These are phyloP conservation scores for Termitomyces sp. DNA, from an alignment of 768 basidiomycete genomes.

Conservation along the genomic window DNA sequence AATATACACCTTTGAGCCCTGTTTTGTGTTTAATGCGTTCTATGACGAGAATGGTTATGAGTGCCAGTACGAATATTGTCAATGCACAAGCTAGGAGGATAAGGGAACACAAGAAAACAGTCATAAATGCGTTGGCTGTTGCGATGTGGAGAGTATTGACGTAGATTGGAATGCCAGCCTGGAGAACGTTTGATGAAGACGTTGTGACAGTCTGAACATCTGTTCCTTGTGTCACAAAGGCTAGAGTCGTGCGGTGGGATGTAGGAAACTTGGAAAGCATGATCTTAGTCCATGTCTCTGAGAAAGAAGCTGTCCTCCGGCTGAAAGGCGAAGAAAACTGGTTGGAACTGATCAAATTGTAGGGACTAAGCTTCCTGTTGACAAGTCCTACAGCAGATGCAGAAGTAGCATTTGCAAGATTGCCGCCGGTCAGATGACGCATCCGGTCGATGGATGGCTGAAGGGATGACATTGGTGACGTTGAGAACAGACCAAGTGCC, in stretches of 20 bases:
- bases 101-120: constrained; percentile 71
- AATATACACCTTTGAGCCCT: constrained; percentile 29
- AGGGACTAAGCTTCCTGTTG: constrained; percentile 78
- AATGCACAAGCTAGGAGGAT: constrained; percentile 59
- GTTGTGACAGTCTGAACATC: constrained; percentile 63
- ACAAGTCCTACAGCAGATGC: constrained; percentile 68
- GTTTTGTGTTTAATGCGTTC: constrained; percentile 12
- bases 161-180: constrained; percentile 80
- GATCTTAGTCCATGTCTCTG: background rate
- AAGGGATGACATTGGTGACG: constrained; percentile 48
- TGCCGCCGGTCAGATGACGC: constrained; percentile 79
- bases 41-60: constrained; percentile 32
- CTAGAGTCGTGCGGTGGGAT: constrained; percentile 1
- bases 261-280: background rate
- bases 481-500: constrained; percentile 71
- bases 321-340: background rate
- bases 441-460: constrained; percentile 77
- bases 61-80: constrained; percentile 46
- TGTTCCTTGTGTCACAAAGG: constrained; percentile 19
- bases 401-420: constrained; percentile 51
- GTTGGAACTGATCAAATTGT: constrained; percentile 33
- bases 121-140: constrained; percentile 87
- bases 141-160: constrained; percentile 73
- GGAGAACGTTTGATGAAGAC: constrained; percentile 57
- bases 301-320: background rate